Conservation (phyloP, 768 basidiomycete species). For the Kwoniella sp. region DNA sequence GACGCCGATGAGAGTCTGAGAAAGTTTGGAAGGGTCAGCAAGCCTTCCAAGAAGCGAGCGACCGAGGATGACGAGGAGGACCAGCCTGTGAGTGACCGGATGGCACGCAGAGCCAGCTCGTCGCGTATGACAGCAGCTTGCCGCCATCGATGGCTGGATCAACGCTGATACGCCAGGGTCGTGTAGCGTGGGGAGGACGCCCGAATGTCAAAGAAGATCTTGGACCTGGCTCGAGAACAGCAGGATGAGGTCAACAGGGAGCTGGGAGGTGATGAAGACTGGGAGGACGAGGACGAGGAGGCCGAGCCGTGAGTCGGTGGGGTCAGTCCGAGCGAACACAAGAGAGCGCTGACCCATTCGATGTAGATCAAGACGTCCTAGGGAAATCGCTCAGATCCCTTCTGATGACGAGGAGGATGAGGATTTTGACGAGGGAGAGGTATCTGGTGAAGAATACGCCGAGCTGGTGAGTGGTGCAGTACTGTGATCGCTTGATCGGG, state of each 20-base stretch:
- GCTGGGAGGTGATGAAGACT: conserved; percentile 38
- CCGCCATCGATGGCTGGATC: not conserved
- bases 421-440: conserved; percentile 38
- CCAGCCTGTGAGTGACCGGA: conserved; percentile 51
- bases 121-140: not conserved
- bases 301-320: conserved; percentile 20
- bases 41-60: conserved; percentile 55
- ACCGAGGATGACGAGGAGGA: conserved; percentile 58
- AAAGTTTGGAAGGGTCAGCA: conserved; percentile 72
- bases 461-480: conserved; percentile 52
- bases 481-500: no score
- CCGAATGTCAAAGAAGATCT: conserved; percentile 71
- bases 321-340: not conserved
- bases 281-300: conserved; percentile 44
- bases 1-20: conserved; percentile 68
- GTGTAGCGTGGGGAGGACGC: conserved; percentile 43
- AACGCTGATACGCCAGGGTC: not conserved
- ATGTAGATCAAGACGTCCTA: conserved; percentile 24
- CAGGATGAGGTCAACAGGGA: conserved; percentile 72
- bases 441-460: conserved; percentile 51
- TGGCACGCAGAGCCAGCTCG: no score
- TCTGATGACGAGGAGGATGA: conserved; percentile 39
- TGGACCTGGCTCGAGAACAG: conserved; percentile 87
- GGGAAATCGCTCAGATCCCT: conserved; percentile 15
- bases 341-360: no score